Conservation (phyloP, 2,329 filamentous ascomycete genomes). For the Neospermospora avenae region DNA sequence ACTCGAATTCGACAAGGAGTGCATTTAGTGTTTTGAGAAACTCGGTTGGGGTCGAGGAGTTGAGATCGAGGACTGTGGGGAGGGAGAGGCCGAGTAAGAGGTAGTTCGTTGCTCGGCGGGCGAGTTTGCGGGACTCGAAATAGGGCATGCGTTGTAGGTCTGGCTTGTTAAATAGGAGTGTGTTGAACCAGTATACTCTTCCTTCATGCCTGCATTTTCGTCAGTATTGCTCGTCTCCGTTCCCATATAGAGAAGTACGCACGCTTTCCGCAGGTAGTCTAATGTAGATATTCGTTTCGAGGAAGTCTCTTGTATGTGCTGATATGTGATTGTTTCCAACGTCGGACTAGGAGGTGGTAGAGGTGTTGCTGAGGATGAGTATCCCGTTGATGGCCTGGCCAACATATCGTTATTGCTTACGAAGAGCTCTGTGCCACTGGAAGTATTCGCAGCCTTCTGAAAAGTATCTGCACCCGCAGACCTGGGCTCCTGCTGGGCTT, state of each 20-base stretch:
- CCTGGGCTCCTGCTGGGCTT: constrained; percentile 9
- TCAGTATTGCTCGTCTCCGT: constrained; percentile 3
- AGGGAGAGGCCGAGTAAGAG: constrained; percentile 89
- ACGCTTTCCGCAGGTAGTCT: constrained; percentile 91
- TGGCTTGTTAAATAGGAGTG: constrained; percentile 80
- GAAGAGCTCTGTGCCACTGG: constrained; percentile 22
- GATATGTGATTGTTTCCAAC: constrained; percentile 40
- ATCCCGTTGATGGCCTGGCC: constrained; percentile 29
- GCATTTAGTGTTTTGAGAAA: constrained; percentile 84
- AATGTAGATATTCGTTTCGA: constrained; percentile 92
- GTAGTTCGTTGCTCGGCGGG: constrained; percentile 88
- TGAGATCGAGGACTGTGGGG: constrained; percentile 84
- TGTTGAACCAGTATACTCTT: constrained; percentile 97
- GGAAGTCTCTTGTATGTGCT: constrained; percentile 77
- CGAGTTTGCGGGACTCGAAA: constrained; percentile 78
- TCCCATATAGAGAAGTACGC: constrained; percentile 38
- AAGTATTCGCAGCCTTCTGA: constrained; percentile 16
- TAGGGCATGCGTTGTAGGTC: constrained; percentile 82
- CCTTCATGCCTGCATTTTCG: constrained; percentile 71
- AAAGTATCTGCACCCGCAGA: constrained; percentile 29
- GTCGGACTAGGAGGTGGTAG: constrained; percentile 33
- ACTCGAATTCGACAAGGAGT: constrained; percentile 86
- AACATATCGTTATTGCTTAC: constrained; percentile 34
- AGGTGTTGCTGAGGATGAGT: constrained; percentile 23
- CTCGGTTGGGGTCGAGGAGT: constrained; percentile 73